A percentile compares a stretch with the other conserved stretches of the same genome.
phyloP scores from a whole-genome alignment of 1,139 yeast genomes.

The Scheffersomyces stambukii region DNA sequence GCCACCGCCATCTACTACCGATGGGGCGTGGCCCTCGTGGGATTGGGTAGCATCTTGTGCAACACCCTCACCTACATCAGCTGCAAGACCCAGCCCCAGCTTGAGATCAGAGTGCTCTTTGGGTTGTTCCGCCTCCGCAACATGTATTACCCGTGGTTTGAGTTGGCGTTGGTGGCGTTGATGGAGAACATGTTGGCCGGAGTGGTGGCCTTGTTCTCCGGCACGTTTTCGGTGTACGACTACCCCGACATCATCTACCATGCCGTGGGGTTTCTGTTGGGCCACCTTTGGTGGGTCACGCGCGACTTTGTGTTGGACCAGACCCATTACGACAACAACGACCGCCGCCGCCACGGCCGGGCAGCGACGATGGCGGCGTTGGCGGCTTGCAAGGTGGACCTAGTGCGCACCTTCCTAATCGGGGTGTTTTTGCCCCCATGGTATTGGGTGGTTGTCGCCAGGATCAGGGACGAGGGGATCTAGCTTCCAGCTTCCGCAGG shows the following conservation, averaged over 20 bases:
- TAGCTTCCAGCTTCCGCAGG: background rate
- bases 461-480: conserved; percentile 7
- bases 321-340: conserved; percentile 18
- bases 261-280: conserved; percentile 20
- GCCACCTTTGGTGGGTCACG: conserved; percentile 40
- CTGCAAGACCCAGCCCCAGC: conserved; percentile 26
- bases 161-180: too few relatives aligned
- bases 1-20: conserved; percentile 16
- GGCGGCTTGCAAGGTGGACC: conserved; percentile 10
- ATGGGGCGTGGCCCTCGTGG: conserved; percentile 11
- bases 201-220: too few relatives aligned
- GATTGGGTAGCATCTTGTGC: conserved; percentile 23
- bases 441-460: conserved; percentile 27
- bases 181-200: too few relatives aligned
- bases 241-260: too few relatives aligned
- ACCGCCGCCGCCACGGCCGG: conserved; percentile 12
- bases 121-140: conserved; percentile 25
- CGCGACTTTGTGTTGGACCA: conserved; percentile 19
- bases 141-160: conserved; percentile 24
- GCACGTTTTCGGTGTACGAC: too few relatives aligned
- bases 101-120: conserved; percentile 20
- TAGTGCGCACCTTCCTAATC: conserved; percentile 12
- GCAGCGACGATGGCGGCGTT: conserved; percentile 12
- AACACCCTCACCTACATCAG: conserved; percentile 26
- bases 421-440: conserved; percentile 35